A percentile compares a stretch with the other conserved stretches of the same genome.
These are phyloP conservation scores for Fomes fomentarius DNA, from an alignment of 1,284 basidiomycete species.

Conservation along the genomic window DNA sequence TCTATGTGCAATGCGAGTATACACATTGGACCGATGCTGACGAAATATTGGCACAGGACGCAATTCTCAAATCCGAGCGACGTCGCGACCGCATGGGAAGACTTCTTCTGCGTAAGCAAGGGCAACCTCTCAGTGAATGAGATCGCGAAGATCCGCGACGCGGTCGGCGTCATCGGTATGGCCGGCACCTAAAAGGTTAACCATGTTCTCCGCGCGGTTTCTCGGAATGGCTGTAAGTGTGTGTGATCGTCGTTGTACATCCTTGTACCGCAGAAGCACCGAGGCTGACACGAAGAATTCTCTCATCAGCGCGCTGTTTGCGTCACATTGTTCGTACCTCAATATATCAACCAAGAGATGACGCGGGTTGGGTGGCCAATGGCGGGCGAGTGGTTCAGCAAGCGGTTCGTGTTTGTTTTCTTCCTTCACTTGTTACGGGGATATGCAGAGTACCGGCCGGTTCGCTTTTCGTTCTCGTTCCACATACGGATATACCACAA, in stretches of 20 bases:
- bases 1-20: no score
- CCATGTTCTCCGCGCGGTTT: neutral
- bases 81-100: constrained; percentile 67
- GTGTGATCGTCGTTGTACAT: no score
- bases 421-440: no score
- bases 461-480: neutral
- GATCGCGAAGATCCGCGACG: constrained; percentile 80
- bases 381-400: no score
- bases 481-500: neutral
- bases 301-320: no score
- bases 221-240: neutral
- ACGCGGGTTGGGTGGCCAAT: no score
- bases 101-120: constrained; percentile 76
- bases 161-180: constrained; percentile 79
- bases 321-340: no score
- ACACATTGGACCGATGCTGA: no score
- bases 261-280: no score
- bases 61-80: constrained; percentile 61
- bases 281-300: no score
- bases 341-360: no score
- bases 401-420: no score
- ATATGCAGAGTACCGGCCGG: neutral
- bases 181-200: constrained; percentile 69
- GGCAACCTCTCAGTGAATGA: constrained; percentile 68
- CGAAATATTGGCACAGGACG: constrained; percentile 38